Percentiles rank a stretch among this genome's conserved stretches.
phyloP scores from a whole-genome alignment of 176 grass and related monocot species.

The Panicum miliaceum region DNA sequence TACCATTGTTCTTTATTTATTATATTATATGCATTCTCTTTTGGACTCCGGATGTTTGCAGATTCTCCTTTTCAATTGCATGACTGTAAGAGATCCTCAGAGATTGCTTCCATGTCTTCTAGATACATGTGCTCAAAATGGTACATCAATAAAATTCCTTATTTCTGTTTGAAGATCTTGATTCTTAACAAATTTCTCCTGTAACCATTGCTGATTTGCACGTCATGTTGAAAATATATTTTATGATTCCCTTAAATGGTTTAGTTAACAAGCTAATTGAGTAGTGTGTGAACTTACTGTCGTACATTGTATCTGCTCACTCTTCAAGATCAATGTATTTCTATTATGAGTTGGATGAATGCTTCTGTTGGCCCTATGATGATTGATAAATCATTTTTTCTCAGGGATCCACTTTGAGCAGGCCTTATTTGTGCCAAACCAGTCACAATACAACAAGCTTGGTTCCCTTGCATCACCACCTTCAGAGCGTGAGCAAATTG shows the following conservation, averaged over 20 bases:
- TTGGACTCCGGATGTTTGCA: constrained; percentile 36
- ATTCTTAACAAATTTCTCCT: constrained; percentile 16
- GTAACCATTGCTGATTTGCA: constrained; percentile 6
- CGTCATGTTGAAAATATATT: constrained; percentile 4
- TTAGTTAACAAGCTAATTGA: constrained; percentile 14
- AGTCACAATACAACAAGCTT: constrained; percentile 86
- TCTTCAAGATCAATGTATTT: constrained; percentile 23
- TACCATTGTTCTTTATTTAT: constrained; percentile 9
- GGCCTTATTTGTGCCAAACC: constrained; percentile 92
- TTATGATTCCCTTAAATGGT: constrained; percentile 23
- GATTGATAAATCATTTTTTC: constrained; percentile 26
- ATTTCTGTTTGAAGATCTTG: constrained; percentile 31
- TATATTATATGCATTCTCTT: constrained; percentile 27
- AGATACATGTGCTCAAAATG: constrained; percentile 73
- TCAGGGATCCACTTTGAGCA: constrained; percentile 78
- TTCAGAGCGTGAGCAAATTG: constrained; percentile 70
- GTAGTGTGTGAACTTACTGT: not conserved
- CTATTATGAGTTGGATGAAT: constrained; percentile 25
- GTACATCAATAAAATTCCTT: constrained; percentile 47
- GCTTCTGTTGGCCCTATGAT: constrained; percentile 22
- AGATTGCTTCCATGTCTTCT: constrained; percentile 76
- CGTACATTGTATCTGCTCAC: not conserved
- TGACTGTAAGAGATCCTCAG: constrained; percentile 96
- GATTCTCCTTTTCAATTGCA: constrained; percentile 99
- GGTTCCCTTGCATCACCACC: constrained; percentile 69